These are phyloP conservation scores for Aspergillus fumigatus DNA, from an alignment of 2,329 filamentous ascomycete species.

Conservation along the genomic window DNA sequence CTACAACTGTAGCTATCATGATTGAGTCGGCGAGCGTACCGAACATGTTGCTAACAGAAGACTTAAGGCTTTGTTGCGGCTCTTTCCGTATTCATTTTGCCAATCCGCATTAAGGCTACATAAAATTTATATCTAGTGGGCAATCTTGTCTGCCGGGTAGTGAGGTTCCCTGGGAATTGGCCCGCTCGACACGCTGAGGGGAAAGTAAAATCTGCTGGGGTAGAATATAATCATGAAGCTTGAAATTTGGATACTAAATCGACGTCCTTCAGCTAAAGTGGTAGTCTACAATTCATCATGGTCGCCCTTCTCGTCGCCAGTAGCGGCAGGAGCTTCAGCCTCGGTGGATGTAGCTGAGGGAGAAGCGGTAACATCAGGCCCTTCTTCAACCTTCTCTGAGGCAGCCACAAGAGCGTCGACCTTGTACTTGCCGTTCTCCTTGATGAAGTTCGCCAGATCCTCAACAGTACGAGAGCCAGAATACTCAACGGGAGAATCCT, in stretches of 20 bases:
- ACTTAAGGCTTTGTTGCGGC: background rate
- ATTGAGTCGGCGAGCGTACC: background rate
- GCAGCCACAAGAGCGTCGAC: conserved; percentile 60
- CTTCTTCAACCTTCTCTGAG: conserved; percentile 51
- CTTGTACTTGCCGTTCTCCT: conserved; percentile 90
- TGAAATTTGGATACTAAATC: background rate
- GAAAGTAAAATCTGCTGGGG: background rate
- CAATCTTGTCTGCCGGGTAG: background rate
- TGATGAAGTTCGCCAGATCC: conserved; percentile 86
- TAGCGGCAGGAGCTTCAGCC: conserved; percentile 17
- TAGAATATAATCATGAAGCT: background rate
- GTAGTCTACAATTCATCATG: conserved; percentile 39
- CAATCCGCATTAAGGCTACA: background rate
- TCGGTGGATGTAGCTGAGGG: conserved; percentile 14
- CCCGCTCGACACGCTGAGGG: background rate
- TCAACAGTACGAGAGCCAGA: conserved; percentile 81
- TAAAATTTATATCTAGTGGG: background rate
- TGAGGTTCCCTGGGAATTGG: background rate
- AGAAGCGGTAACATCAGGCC: conserved; percentile 25
- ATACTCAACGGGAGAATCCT: conserved; percentile 82
- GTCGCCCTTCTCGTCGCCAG: conserved; percentile 23
- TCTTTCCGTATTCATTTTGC: background rate
- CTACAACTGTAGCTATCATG: background rate
- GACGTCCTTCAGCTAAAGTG: background rate
- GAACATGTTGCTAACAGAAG: background rate